Evolutionary conservation across 495 filamentous ascomycete genomes (phyloP), one percentile per base, ranked within the genome.

Genomic region (Penicillium lagena): DNA sequence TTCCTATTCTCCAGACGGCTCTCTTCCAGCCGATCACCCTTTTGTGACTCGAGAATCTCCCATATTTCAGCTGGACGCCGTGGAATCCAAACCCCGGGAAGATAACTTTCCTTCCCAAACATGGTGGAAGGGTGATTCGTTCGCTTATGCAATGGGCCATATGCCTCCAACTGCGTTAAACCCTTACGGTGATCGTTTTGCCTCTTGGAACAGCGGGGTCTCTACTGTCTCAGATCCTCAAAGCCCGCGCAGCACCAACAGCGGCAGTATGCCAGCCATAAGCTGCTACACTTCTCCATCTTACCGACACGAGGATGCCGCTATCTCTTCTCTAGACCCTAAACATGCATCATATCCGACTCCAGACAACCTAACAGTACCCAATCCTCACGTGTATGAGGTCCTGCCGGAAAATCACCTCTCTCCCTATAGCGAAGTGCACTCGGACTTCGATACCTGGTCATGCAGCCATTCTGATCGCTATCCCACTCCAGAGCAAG

Each of bases 281-380:
- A 56, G 37, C 6, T 57, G 51, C 42, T 54, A 58, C 29, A 48
- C 52, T 22, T 59, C 62, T 1, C 47, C 54, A 6, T 15, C 47
- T 12, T 52, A 42, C 40, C 53, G 28, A 12, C 47, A 52, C n/a
- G 56, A 63, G 7, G 60, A 66, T 8, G 22, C 52, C 13, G 28
- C 39, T 14, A 22, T 37, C 17, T 17, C 47, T 35, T 14, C 42
- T 10, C 4, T 22, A 22, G 22, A 22, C 2, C 2, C 3, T 4
- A 46, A 58, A 7, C 43, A 52, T 29, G 39, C 39, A 12, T 33
- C 39, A 7, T 59, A 52, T 29, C 49, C 53, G 12, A 49, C 56
- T 1, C 58, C 62, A 7, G 35, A 40, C 12, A 35, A 40, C 17
- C 45, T 54, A 7, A 38, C 48, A 7, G 29, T 58, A 7, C 29